phyloP scores from a whole-genome alignment of 495 filamentous ascomycete species.

The Immersiella caudata region DNA sequence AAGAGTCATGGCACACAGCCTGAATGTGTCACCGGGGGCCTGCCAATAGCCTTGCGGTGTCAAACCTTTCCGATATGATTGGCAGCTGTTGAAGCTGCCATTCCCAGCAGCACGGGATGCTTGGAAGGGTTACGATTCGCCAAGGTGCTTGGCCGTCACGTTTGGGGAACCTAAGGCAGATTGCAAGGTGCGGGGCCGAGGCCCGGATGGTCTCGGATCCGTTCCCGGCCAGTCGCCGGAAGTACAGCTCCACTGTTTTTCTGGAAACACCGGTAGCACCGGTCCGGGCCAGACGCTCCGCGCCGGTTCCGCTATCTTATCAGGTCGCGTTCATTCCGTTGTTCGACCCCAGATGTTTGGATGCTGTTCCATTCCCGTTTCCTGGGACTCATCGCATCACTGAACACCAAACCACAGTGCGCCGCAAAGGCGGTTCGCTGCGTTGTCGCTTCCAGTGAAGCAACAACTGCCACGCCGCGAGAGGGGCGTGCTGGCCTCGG shows the following conservation, averaged over 20 bases:
- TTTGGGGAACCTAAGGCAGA: background rate
- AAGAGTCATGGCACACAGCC: background rate
- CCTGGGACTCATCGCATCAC: background rate
- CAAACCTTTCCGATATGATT: background rate
- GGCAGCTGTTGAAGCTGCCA: background rate
- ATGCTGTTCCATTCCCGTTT: background rate
- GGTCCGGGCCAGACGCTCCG: background rate
- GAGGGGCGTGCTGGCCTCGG: background rate
- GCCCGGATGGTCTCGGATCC: background rate
- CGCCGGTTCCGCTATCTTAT: background rate
- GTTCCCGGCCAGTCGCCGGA: background rate
- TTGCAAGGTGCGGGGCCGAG: background rate
- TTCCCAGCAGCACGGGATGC: background rate
- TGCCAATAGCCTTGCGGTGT: background rate
- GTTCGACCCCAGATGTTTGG: background rate
- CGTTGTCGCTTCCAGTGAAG: background rate
- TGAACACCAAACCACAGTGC: background rate
- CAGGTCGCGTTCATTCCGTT: background rate
- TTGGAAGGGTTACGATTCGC: background rate
- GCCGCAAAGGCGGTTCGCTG: background rate
- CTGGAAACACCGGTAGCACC: background rate
- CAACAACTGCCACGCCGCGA: background rate
- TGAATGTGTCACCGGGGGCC: background rate
- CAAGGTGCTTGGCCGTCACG: background rate
- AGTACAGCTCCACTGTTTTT: background rate